phyloP scores from a whole-genome alignment of 2,329 filamentous ascomycete species.

The Pestalotiopsis sp. region DNA sequence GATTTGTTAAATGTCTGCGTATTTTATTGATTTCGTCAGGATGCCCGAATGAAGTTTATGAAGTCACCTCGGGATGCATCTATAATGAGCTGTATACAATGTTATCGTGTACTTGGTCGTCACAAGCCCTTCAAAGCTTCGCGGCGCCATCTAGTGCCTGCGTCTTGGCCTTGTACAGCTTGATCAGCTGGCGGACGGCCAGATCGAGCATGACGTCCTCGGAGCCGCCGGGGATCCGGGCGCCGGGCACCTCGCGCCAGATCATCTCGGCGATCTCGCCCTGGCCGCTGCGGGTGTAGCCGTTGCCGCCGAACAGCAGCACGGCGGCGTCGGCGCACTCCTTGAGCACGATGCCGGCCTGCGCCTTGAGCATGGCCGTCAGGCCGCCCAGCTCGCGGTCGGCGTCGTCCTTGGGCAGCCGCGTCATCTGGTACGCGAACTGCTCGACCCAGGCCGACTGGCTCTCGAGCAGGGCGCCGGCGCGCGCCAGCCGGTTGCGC shows the following conservation, averaged over 20 bases:
- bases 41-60: no score
- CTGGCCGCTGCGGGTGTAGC: slow-evolving; percentile 69
- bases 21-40: no score
- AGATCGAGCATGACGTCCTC: slow-evolving; percentile 76
- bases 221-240: slow-evolving; percentile 66
- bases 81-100: background rate
- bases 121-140: slow-evolving; percentile 15
- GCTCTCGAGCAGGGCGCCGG: slow-evolving; percentile 67
- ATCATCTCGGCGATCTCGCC: slow-evolving; percentile 71
- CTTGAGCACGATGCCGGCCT: slow-evolving; percentile 70
- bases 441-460: slow-evolving; percentile 75
- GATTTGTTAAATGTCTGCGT: no score
- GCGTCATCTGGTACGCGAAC: slow-evolving; percentile 67
- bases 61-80: background rate
- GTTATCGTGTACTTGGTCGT: background rate
- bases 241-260: slow-evolving; percentile 59
- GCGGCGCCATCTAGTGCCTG: slow-evolving; percentile 40
- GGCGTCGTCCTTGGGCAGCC: slow-evolving; percentile 60
- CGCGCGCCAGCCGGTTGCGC: slow-evolving; percentile 71
- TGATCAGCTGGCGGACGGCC: slow-evolving; percentile 69
- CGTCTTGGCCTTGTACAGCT: slow-evolving; percentile 64
- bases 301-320: slow-evolving; percentile 74
- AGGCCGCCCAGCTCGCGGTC: slow-evolving; percentile 69
- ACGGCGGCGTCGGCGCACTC: slow-evolving; percentile 71
- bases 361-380: slow-evolving; percentile 73